A percentile compares a stretch with the other conserved stretches of the same genome.
Evolutionary conservation across 2,329 filamentous ascomycete genomes (phyloP).

Genomic region (Kalmusia sp.): DNA sequence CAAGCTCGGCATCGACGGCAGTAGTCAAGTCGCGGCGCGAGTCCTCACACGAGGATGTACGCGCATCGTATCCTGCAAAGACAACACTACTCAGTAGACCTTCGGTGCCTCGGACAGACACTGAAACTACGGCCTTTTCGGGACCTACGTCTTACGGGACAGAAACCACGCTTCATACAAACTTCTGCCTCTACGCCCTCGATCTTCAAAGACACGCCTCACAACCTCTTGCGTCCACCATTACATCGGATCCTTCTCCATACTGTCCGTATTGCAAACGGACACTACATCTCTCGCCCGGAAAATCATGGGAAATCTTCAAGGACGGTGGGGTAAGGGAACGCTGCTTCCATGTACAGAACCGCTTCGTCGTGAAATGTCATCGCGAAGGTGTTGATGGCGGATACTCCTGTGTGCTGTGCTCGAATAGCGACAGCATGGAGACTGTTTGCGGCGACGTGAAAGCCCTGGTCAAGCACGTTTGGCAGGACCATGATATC

Average conservation of each 20-base stretch:
- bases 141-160: constrained; percentile 29
- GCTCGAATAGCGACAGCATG: constrained; percentile 27
- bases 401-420: constrained; percentile 44
- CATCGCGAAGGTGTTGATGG: constrained; percentile 40
- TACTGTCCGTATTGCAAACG: constrained; percentile 41
- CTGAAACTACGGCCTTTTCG: constrained; percentile 33
- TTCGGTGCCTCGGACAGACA: constrained; percentile 23
- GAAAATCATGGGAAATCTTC: constrained; percentile 44
- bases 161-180: constrained; percentile 20
- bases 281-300: constrained; percentile 38
- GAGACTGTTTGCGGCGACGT: constrained; percentile 47
- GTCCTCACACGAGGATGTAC: constrained; percentile 3
- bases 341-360: constrained; percentile 41
- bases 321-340: constrained; percentile 39
- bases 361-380: constrained; percentile 47
- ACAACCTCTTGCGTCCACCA: constrained; percentile 33
- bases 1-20: constrained; percentile 30
- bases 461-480: constrained; percentile 43
- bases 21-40: constrained; percentile 29
- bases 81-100: constrained; percentile 33
- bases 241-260: constrained; percentile 30
- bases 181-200: constrained; percentile 41
- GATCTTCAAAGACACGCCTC: constrained; percentile 38
- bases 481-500: constrained; percentile 41
- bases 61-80: constrained; percentile 22